Evolutionary conservation across 2,329 filamentous ascomycete species (phyloP), one percentile per base, ranked within the genome.

Genomic region (Sporothrix dimorphospora): DNA sequence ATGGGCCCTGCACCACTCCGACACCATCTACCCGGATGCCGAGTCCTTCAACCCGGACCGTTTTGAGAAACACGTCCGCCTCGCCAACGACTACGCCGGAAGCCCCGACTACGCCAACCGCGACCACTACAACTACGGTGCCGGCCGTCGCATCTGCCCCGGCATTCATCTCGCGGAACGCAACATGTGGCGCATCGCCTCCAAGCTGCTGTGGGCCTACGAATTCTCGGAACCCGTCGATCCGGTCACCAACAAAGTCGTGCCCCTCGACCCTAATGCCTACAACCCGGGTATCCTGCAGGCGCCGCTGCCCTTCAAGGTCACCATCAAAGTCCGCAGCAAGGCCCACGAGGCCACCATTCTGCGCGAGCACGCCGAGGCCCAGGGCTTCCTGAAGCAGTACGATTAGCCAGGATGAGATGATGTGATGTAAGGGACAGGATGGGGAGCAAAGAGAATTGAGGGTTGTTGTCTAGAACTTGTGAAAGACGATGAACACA

Each of bases 61-160:
- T 5, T 59, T 16, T 11, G 2, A 1, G 12, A 4, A 19, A 4
- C 55, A 59, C 27, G 16, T 27, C 27, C 55, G 30, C 55, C 55
- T 59, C 55, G 55, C 55, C 27, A 59, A 38, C 55, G 55, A 59
- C 24, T 59, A 59, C 55, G 55, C 55, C 5, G 55, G 55, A 27
- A 59, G 30, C 55, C 55, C 55, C 27, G 55, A 59, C 24, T 59
- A 38, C 27, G 16, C 11, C 27, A 59, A 59, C 55, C 55, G 55
- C 55, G 55, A 59, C 55, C 55, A 59, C 55, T 38, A 59, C 55
- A 38, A 38, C 14, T 59, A 59, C 24, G 55, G 55, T 1, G 55
- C 55, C 0, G 55, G 55, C 55, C 55, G 55, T 12, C 55, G 55
- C 55, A 59, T 59, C 55, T 59, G 55, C 55, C 55, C 55, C 12